phyloP scores from a whole-genome alignment of 129 eudicot species.

The Centrapalus pauciflorus region DNA sequence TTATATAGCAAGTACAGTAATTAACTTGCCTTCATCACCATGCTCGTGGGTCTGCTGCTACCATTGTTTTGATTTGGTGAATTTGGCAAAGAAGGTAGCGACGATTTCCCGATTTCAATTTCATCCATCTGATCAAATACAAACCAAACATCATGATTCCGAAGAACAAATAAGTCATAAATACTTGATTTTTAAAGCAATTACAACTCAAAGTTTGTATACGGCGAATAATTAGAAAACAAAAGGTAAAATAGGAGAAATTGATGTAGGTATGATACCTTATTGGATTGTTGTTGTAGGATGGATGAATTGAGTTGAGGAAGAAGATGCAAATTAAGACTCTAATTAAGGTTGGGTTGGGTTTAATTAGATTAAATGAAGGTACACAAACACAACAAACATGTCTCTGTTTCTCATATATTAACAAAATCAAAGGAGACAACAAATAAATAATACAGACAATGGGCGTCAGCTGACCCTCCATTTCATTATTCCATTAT shows the following conservation, averaged over 20 bases:
- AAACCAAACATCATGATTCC: background rate
- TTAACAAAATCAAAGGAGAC: slow-evolving; percentile 24
- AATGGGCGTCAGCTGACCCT: slow-evolving; percentile 20
- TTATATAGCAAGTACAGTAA: no score
- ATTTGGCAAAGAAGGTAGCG: slow-evolving; percentile 37
- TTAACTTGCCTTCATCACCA: slow-evolving; percentile 77
- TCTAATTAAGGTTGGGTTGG: slow-evolving; percentile 11
- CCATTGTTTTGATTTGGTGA: slow-evolving; percentile 50
- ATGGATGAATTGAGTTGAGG: slow-evolving; percentile 7
- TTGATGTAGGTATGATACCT: slow-evolving; percentile 26
- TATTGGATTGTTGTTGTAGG: slow-evolving; percentile 34
- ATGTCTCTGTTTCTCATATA: slow-evolving; percentile 14
- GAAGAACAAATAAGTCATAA: background rate
- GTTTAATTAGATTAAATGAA: no score
- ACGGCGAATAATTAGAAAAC: background rate
- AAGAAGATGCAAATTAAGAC: slow-evolving; percentile 19
- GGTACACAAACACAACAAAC: slow-evolving; percentile 31
- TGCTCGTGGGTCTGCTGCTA: slow-evolving; percentile 73
- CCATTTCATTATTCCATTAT: background rate
- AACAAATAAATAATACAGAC: slow-evolving; percentile 12
- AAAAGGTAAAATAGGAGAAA: background rate
- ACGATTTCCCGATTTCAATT: slow-evolving; percentile 31
- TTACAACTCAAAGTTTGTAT: no score
- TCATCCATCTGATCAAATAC: slow-evolving; percentile 26
- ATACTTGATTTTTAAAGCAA: no score